These are phyloP conservation scores for Kuraishia borneana DNA, from an alignment of 805 yeast species.

Conservation along the genomic window DNA sequence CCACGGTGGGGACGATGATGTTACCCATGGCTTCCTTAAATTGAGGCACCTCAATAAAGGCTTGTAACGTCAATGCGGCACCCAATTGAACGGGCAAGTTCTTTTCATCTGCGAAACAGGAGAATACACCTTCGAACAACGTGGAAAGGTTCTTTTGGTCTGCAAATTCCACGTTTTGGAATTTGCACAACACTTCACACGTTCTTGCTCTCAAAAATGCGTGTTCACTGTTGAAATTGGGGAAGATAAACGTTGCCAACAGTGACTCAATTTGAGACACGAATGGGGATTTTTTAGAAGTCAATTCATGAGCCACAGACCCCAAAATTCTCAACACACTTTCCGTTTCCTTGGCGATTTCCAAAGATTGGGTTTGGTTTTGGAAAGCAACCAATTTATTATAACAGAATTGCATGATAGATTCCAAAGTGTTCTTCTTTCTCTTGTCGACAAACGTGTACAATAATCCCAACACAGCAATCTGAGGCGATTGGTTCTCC, in stretches of 20 bases:
- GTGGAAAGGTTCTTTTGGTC: conserved; percentile 22
- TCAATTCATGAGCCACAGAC: conserved; percentile 49
- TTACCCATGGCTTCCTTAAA: conserved; percentile 60
- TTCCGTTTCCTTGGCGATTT: conserved; percentile 57
- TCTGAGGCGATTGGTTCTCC: conserved; percentile 53
- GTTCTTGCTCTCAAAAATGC: conserved; percentile 71
- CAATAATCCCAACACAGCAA: conserved; percentile 68
- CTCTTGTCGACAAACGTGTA: conserved; percentile 64
- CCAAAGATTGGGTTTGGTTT: conserved; percentile 27
- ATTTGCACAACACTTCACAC: conserved; percentile 52
- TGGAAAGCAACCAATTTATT: conserved; percentile 30
- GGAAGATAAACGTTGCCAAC: conserved; percentile 52
- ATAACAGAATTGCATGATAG: conserved; percentile 51
- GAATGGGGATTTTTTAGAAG: conserved; percentile 44
- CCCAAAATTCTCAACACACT: conserved; percentile 76
- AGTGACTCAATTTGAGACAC: conserved; percentile 58
- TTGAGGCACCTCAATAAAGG: conserved; percentile 51
- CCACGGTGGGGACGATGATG: conserved; percentile 74
- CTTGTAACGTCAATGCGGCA: conserved; percentile 79
- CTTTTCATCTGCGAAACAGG: conserved; percentile 33
- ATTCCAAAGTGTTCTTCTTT: conserved; percentile 44
- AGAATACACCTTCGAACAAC: conserved; percentile 34
- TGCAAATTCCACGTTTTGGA: conserved; percentile 48
- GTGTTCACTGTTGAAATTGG: conserved; percentile 50
- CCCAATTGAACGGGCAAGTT: conserved; percentile 71